Evolutionary conservation across 2,329 filamentous ascomycete genomes (phyloP).

Genomic region (Xylaria sp.): DNA sequence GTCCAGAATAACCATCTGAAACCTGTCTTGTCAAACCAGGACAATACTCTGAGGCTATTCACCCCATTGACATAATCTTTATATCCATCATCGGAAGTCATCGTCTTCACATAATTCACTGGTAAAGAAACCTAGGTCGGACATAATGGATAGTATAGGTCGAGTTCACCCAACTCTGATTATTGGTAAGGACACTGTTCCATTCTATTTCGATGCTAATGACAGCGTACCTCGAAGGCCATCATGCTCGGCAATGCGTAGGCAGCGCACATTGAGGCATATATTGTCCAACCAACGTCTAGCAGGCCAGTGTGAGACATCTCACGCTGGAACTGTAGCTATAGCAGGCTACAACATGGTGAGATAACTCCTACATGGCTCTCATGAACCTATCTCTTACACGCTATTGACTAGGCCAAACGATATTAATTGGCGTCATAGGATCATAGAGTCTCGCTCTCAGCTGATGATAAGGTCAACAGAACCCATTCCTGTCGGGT

Average conservation of each 20-base stretch:
- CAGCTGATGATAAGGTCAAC: not conserved
- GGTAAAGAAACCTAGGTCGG: not conserved
- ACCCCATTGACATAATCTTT: not conserved
- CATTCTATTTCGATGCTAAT: not conserved
- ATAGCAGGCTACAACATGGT: not conserved
- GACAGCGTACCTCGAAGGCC: not conserved
- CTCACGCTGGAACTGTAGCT: not conserved
- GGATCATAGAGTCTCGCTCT: not conserved
- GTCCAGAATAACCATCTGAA: too few relatives aligned
- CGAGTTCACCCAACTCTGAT: not conserved
- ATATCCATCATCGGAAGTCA: not conserved
- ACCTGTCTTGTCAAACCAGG: too few relatives aligned
- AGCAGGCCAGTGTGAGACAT: not conserved
- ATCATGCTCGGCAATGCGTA: not conserved
- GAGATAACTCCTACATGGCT: not conserved
- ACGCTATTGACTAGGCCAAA: not conserved
- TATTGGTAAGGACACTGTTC: conserved; percentile 23
- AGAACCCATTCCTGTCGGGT: not conserved
- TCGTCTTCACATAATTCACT: not conserved
- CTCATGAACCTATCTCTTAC: not conserved
- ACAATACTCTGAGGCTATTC: not conserved
- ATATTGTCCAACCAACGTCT: not conserved
- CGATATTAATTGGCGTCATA: not conserved
- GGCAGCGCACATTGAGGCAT: not conserved
- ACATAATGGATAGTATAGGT: not conserved